These are phyloP conservation scores for Colletotrichum sp. DNA, from an alignment of 2,329 filamentous ascomycete species.

Conservation along the genomic window DNA sequence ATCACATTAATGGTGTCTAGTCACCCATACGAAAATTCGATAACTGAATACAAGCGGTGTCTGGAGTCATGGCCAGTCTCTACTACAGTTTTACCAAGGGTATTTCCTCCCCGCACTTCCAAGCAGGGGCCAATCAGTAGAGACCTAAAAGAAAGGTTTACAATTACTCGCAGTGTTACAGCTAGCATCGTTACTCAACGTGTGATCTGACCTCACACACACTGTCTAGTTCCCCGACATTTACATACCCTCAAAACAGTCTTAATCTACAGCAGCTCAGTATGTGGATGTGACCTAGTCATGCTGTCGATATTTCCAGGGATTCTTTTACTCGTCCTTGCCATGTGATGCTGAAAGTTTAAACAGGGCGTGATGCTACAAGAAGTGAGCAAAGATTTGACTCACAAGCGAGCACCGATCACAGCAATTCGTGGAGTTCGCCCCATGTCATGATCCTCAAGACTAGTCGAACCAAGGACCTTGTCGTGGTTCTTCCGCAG, in stretches of 20 bases:
- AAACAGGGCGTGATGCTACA: neutral
- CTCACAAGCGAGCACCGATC: neutral
- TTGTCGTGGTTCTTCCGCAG: neutral
- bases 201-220: fast-evolving
- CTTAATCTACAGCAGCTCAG: fast-evolving
- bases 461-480: neutral
- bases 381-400: neutral
- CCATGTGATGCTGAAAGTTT: neutral
- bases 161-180: neutral
- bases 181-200: neutral
- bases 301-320: fast-evolving
- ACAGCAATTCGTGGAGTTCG: neutral
- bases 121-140: neutral
- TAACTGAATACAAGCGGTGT: neutral
- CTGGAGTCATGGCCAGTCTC: neutral
- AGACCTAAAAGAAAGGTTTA: neutral
- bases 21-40: neutral
- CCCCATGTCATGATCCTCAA: neutral
- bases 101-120: neutral
- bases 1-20: neutral
- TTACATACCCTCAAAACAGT: neutral
- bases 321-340: neutral
- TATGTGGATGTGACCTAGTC: neutral
- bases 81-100: neutral
- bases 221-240: neutral